Evolutionary conservation across 805 yeast species (phyloP), one percentile per base, ranked within the genome.

Genomic region (Kockiozyma suomiensis): DNA sequence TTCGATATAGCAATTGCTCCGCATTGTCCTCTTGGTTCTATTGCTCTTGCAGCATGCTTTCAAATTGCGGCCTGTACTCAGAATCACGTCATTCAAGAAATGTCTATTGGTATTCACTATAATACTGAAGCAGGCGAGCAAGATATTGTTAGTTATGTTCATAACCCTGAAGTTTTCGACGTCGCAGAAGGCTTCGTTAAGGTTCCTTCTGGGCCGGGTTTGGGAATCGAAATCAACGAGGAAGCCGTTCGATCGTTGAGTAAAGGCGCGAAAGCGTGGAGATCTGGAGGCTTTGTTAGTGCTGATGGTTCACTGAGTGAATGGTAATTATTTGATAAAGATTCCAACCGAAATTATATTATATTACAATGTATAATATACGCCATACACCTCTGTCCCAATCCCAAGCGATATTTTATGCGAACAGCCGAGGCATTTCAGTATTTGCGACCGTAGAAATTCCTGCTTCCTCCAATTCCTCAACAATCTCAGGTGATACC

Each of bases 1-100:
- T 70, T 68, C 56, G 73, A 70, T 45, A 64, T 70, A 28, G 73
- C 69, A 15, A 35, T 70, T 17, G 73, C 73, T 12, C 73, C 73
- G 5, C 73, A 70, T 49, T 70, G 73, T 35, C 73, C 73, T 12
- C 62, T 70, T 19, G 73, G 73, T 4, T 70, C 73, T 3, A 61
- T 70, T 38, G 72, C 73, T 6, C 58, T 70, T 26, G 73, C 73
- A 3, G 73, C 73, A 15, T 62, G 66, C 38, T 49, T 70, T 37
- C 73, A 70, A 40, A 58, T 70, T 37, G 73, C 65, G 2, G 54
- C 65, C 13, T 56, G 70, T 7, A 52, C 62, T 1, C 66, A 64
- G 12, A 70, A 70, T 59, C 68, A 68, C 47, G 65, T 64, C 26
- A 70, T 70, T 30, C 63, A 61, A 25, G 73, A 70, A 50, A 70